These are phyloP conservation scores for Colletotrichum sp. DNA, from an alignment of 2,329 filamentous ascomycete species.

Conservation along the genomic window DNA sequence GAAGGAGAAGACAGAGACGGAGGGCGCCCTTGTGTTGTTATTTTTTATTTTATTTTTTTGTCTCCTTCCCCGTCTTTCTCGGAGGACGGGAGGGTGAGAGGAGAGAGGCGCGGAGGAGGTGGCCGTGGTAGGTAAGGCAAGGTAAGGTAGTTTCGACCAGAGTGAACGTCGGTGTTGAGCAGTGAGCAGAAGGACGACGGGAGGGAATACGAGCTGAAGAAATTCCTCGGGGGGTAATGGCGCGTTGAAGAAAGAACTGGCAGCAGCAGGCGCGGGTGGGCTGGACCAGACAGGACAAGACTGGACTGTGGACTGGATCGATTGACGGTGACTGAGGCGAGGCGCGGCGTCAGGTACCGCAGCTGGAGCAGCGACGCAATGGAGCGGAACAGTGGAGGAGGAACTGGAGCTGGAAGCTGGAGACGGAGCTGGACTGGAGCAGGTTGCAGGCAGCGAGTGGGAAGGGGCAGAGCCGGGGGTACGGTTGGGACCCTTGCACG, in stretches of 20 bases:
- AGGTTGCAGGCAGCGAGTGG: neutral
- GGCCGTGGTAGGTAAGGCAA: neutral
- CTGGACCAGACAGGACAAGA: neutral
- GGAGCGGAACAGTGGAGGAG: neutral
- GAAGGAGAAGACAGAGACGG: neutral
- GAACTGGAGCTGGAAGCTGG: neutral
- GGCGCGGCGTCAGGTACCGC: neutral
- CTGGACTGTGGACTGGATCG: neutral
- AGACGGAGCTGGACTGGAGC: neutral
- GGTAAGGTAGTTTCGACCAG: neutral
- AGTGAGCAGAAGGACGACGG: neutral
- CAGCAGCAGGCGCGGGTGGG: neutral
- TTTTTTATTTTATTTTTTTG: neutral
- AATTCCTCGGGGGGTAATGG: slow-evolving; percentile 1
- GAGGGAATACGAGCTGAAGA: slow-evolving; percentile 24
- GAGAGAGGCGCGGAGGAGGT: neutral
- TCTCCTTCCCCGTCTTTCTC: neutral
- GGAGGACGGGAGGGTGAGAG: neutral
- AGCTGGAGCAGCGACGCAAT: neutral
- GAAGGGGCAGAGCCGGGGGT: neutral
- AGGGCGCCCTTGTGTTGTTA: neutral
- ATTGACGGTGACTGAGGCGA: neutral
- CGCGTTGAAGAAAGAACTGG: slow-evolving; percentile 3
- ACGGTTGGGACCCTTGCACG: neutral
- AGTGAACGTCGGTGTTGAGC: neutral